Conservation (phyloP, 805 yeast genomes). For the Metschnikowia corniflorae region DNA sequence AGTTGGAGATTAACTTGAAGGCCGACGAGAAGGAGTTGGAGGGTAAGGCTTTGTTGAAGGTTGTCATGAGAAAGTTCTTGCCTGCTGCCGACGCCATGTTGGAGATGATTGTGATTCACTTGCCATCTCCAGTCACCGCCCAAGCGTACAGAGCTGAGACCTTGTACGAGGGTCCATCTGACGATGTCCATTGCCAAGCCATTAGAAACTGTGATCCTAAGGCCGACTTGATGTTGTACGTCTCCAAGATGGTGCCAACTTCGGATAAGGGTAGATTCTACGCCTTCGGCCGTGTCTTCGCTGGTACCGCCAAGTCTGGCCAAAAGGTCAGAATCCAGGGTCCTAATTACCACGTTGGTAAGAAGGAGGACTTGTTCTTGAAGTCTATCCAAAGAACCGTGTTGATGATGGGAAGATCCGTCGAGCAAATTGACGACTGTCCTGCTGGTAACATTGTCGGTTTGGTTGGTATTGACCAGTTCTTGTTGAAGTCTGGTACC, state of each 20-base stretch:
- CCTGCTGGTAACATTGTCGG: slow-evolving; percentile 99
- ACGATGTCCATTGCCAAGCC: slow-evolving; percentile 85
- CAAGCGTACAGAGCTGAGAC: slow-evolving; percentile 99
- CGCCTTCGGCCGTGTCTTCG: slow-evolving; percentile 99
- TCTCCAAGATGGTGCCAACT: slow-evolving; percentile 99
- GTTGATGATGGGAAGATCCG: slow-evolving; percentile 98
- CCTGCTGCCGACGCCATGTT: slow-evolving; percentile 99
- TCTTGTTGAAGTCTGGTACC: slow-evolving; percentile 99
- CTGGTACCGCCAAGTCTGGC: slow-evolving; percentile 99
- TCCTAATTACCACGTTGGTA: slow-evolving; percentile 98
- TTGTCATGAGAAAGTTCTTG: slow-evolving; percentile 98
- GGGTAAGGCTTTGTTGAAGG: slow-evolving; percentile 97
- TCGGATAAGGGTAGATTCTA: slow-evolving; percentile 99
- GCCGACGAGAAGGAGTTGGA: slow-evolving; percentile 96
- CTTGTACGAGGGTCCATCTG: slow-evolving; percentile 97
- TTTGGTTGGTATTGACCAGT: slow-evolving; percentile 99
- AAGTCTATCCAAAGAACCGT: slow-evolving; percentile 99
- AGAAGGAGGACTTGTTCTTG: slow-evolving; percentile 94
- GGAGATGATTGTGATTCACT: slow-evolving; percentile 97
- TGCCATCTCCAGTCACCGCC: slow-evolving; percentile 99
- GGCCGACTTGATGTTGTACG: slow-evolving; percentile 98
- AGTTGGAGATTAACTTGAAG: slow-evolving; percentile 91
- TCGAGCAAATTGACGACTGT: slow-evolving; percentile 97
- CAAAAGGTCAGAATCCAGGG: slow-evolving; percentile 99
- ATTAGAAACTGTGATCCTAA: slow-evolving; percentile 98